These are phyloP conservation scores for Leccinum rimulosum DNA, from an alignment of 768 basidiomycete species.

Conservation along the genomic window DNA sequence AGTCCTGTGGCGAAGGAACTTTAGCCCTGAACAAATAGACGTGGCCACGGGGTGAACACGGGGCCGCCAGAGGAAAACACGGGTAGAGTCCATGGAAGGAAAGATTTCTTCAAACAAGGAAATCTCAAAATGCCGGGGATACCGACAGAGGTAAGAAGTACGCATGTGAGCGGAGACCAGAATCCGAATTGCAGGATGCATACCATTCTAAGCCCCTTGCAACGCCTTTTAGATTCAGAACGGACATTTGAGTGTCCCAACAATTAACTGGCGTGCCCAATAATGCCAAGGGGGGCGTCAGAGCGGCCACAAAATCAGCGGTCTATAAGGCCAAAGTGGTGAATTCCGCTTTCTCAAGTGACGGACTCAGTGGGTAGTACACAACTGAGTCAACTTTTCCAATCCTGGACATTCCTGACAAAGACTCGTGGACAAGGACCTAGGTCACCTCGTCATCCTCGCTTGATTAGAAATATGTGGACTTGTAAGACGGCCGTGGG, in stretches of 20 bases:
- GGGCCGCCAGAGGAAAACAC: background rate
- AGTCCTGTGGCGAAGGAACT: background rate
- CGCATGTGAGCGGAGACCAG: background rate
- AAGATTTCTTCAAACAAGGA: background rate
- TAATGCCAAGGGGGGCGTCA: constrained; percentile 6
- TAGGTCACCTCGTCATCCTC: constrained; percentile 22
- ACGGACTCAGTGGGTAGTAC: background rate
- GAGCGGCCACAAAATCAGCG: constrained; percentile 9
- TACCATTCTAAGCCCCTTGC: background rate
- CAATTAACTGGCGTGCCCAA: background rate
- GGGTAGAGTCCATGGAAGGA: background rate
- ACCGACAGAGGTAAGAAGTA: background rate
- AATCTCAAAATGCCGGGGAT: background rate
- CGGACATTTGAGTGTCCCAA: background rate
- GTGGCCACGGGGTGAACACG: background rate
- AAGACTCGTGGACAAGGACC: constrained; percentile 20
- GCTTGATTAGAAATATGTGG: constrained; percentile 5
- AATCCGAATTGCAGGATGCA: background rate
- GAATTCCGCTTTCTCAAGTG: constrained; percentile 3
- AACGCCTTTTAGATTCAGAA: background rate
- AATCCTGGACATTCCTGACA: background rate
- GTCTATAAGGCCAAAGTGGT: background rate
- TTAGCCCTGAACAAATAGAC: background rate
- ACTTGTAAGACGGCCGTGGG: background rate
- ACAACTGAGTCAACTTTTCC: background rate